phyloP scores from a whole-genome alignment of 345 rosid genomes.

The Limnanthes douglasii region DNA sequence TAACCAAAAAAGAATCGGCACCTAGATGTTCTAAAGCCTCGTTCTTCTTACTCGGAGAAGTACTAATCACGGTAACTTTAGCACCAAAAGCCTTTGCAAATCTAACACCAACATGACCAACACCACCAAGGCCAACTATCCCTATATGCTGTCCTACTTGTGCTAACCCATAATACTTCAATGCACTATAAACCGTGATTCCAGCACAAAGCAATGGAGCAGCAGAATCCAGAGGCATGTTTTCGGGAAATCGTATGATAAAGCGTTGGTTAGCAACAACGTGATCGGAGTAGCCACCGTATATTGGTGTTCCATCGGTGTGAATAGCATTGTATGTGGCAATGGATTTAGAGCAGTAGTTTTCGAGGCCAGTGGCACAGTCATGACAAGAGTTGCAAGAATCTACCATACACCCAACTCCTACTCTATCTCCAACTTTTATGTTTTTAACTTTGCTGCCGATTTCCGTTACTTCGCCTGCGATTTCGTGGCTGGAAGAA shows the following conservation, averaged over 20 bases:
- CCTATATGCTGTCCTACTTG: slow-evolving; percentile 29
- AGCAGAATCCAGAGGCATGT: slow-evolving; percentile 38
- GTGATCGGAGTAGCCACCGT: slow-evolving; percentile 32
- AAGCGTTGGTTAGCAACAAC: slow-evolving; percentile 27
- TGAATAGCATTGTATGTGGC: slow-evolving; percentile 6
- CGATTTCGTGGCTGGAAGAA: slow-evolving; percentile 34
- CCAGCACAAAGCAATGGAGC: slow-evolving; percentile 54
- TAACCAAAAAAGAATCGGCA: slow-evolving; percentile 36
- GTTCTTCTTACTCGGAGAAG: slow-evolving; percentile 35
- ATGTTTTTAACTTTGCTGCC: slow-evolving; percentile 19
- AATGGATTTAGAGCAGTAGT: slow-evolving; percentile 20
- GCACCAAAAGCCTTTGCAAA: slow-evolving; percentile 44
- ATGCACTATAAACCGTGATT: slow-evolving; percentile 33
- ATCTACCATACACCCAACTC: too few species aligned
- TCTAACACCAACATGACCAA: slow-evolving; percentile 42
- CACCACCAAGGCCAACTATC: slow-evolving; percentile 35
- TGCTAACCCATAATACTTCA: slow-evolving; percentile 27
- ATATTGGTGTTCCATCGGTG: slow-evolving; percentile 15
- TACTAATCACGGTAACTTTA: slow-evolving; percentile 47
- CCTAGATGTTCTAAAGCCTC: slow-evolving; percentile 39
- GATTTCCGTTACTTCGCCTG: too few species aligned
- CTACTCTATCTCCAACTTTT: slow-evolving; percentile 24
- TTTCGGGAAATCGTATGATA: slow-evolving; percentile 26
- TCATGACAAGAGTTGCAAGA: slow-evolving; percentile 19
- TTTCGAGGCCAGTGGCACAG: slow-evolving; percentile 19